Evolutionary conservation across 2,329 filamentous ascomycete genomes (phyloP).

Genomic region (Fusarium newnesense): DNA sequence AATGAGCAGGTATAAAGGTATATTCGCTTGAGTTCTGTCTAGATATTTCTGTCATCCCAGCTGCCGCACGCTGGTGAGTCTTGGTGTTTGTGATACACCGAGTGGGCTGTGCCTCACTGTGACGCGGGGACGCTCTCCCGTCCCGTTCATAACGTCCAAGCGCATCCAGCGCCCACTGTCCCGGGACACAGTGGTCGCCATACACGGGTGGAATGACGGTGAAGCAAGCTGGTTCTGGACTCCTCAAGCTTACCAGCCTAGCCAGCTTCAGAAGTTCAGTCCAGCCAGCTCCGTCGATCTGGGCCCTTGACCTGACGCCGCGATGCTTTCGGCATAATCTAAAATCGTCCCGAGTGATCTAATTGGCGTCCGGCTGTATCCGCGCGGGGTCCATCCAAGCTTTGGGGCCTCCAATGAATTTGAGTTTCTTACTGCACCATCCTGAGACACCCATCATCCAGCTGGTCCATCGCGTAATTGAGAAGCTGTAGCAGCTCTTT

Average conservation of each 20-base stretch:
- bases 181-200: background rate
- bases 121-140: background rate
- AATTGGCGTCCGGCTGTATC: background rate
- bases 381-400: background rate
- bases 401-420: background rate
- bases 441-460: background rate
- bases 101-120: background rate
- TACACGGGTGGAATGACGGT: background rate
- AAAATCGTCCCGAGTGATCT: background rate
- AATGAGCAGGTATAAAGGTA: rapidly evolving
- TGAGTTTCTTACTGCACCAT: background rate
- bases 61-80: rapidly evolving
- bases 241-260: background rate
- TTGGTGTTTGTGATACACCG: background rate
- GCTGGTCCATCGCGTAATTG: background rate
- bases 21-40: background rate
- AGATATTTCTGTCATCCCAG: background rate
- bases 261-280: background rate
- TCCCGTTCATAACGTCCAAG: background rate
- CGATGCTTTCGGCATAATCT: background rate
- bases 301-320: background rate
- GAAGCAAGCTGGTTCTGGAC: background rate
- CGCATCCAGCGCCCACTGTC: background rate
- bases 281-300: background rate
- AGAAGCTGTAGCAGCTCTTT: background rate